Evolutionary conservation across 192 early-diverging fungal genomes (phyloP), one percentile per base, ranked within the genome.

Genomic region (Diversispora eburnea): DNA sequence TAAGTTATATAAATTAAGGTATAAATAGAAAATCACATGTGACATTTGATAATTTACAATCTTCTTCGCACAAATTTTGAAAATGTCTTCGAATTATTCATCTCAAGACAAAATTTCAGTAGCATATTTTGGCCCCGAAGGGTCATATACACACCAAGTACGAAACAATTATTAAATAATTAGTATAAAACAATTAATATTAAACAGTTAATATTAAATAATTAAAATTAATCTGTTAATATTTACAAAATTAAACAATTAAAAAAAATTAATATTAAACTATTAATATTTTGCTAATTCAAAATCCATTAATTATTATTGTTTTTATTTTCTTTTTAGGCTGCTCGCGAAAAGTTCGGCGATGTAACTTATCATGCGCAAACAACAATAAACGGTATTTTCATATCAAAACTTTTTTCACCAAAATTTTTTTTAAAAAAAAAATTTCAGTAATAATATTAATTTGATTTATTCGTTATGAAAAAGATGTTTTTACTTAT

Each of bases 71-170:
- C 0, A 33, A 33, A 33, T 33, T 33, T 33, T 2, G 0, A 0
- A 33, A 33, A 33, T 33, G 25, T 33, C 51, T 54, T 54, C 51
- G 51, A 54, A 3, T 54, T 63, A 3, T 54, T 63, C 92, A 17
- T 83, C 93, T 22, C 92, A 95, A 77, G 85, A 88, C 45, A 85
- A 92, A 39, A 87, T 91, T 20, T 86, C 91, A 6, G 88, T 98
- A 13, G 93, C 91, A 17, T 98, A 92, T 73, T 87, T 99, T 15
- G 97, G 97, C 3, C 95, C 97, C 0, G 80, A 86, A 5, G 97
- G 95, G 46, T 92, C 94, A 8, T 95, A 92, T 81, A 89, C 95
- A 9, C 91, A 97, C 78, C 91, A 99, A 74, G 93, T 90, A 58
- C 2, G 25, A 33, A 33, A 0, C 2, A 33, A 33, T 25, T 51